Conservation (phyloP, 2,329 filamentous ascomycete species). For the Aureobasidium sp. region DNA sequence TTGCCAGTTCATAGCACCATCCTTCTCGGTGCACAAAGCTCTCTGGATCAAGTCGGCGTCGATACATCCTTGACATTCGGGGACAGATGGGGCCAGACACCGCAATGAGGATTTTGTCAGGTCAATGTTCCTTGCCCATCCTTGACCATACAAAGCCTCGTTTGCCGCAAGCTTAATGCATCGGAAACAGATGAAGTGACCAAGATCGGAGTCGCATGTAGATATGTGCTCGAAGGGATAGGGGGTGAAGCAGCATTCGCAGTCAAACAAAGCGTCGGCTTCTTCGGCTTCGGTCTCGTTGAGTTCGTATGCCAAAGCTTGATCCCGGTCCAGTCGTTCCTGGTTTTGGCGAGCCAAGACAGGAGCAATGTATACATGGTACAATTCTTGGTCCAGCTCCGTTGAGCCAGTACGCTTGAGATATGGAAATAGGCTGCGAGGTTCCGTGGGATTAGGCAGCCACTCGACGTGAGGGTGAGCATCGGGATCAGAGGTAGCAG, state of each 20-base stretch:
- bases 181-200: constrained; percentile 70
- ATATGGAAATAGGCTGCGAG: constrained; percentile 52
- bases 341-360: constrained; percentile 33
- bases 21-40: constrained; percentile 63
- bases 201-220: constrained; percentile 55
- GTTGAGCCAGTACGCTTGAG: constrained; percentile 59
- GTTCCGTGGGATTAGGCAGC: constrained; percentile 44
- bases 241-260: constrained; percentile 69
- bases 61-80: constrained; percentile 65
- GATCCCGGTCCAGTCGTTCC: constrained; percentile 35
- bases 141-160: constrained; percentile 88
- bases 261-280: constrained; percentile 53
- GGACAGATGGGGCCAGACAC: constrained; percentile 69
- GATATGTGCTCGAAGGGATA: constrained; percentile 67
- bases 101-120: constrained; percentile 64
- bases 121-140: constrained; percentile 77
- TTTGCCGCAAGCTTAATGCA: constrained; percentile 77
- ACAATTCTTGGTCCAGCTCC: constrained; percentile 46
- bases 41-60: constrained; percentile 61
- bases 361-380: constrained; percentile 38
- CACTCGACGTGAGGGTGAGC: constrained; percentile 57
- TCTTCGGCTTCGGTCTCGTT: constrained; percentile 45
- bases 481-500: constrained; percentile 48
- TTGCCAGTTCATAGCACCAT: constrained; percentile 63
- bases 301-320: constrained; percentile 36